phyloP scores from a whole-genome alignment of 2,329 filamentous ascomycete genomes.

The Metarhizium rileyi region DNA sequence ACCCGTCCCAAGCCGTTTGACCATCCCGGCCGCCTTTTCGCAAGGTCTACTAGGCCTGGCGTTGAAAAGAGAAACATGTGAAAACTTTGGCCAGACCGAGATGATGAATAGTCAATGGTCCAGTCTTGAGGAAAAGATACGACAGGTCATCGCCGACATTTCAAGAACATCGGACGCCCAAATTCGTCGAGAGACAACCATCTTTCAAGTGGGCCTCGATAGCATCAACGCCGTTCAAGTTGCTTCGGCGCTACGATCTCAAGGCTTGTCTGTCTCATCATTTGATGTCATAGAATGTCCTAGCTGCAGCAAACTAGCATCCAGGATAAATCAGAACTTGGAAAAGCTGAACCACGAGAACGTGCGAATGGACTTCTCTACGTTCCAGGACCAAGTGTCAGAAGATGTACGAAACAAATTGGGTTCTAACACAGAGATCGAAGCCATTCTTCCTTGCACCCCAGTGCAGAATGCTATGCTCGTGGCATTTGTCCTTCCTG shows the following conservation, averaged over 20 bases:
- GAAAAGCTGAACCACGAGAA: background rate
- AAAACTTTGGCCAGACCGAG: conserved; percentile 8
- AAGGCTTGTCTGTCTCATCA: conserved; percentile 50
- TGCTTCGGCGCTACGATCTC: conserved; percentile 53
- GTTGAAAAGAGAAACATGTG: conserved; percentile 12
- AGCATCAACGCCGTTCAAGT: conserved; percentile 82
- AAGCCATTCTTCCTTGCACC: conserved; percentile 66
- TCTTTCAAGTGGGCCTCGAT: conserved; percentile 83
- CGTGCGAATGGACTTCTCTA: conserved; percentile 24
- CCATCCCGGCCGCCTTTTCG: background rate
- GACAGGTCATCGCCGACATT: conserved; percentile 47
- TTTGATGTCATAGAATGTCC: conserved; percentile 64
- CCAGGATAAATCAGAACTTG: conserved; percentile 13
- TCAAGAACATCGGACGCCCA: conserved; percentile 38
- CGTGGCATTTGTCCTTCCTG: conserved; percentile 58
- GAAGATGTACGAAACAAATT: conserved; percentile 17
- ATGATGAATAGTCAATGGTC: conserved; percentile 33
- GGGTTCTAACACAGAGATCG: conserved; percentile 26
- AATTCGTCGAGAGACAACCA: conserved; percentile 55
- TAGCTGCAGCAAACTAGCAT: conserved; percentile 31
- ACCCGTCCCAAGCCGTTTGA: background rate
- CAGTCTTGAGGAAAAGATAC: conserved; percentile 40
- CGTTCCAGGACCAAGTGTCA: conserved; percentile 26
- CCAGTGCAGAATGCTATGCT: conserved; percentile 72
- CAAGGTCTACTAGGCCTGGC: conserved; percentile 13